Base-by-base conservation (phyloP, 2,329 filamentous ascomycete species). In the Chaetomiaceae sp. region DNA sequence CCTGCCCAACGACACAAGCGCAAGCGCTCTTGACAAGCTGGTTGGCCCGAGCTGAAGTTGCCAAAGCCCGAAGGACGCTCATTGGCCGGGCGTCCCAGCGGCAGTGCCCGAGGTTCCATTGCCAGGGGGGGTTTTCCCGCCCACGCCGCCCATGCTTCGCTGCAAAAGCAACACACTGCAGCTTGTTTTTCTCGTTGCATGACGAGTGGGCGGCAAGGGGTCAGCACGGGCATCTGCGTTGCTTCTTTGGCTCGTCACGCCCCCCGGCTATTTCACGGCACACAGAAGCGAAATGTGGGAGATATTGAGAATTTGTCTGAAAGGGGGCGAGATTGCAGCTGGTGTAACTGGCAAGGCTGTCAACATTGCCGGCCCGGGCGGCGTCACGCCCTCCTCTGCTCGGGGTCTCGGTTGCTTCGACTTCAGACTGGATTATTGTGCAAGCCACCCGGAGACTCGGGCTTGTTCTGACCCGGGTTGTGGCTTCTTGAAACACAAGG, bases 1-100 rank as follows among this genome's bases (percentile, higher is more conserved):
- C 9, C 9, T n/a, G 9, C 35, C 19, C 14, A 22, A 22, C n/a
- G 18, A 22, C 36, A 8, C 22, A 24, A 29, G 20, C 22, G 22
- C 29, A 29, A 29, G 27, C 24, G 10, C 24, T 29, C 17, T 32
- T 22, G 33, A 6, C 37, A 19, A 52, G 42, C 40, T 45, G 47
- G 43, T 47, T 47, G 43, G 50, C 20, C 46, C 40, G 20, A 42
- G 39, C 19, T 49, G 47, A 52, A 35, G 50, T 39, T 35, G 36
- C 37, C n/a, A 26, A 35, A 48, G 27, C 22, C 42, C 47, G 47
- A 40, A 45, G 20, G 10, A 20, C 32, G 14, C 11, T 49, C 12
- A 52, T 52, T 52, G 50, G 50, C 38, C 24, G 17, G 14, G 12
- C 14, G 38, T n/a, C 14, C 26, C 20, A 38, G 39, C 40, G 39